Percentiles rank a stretch among this genome's conserved stretches.
Evolutionary conservation across 2,329 filamentous ascomycete species (phyloP).

Genomic region (Acrodontium crateriforme): DNA sequence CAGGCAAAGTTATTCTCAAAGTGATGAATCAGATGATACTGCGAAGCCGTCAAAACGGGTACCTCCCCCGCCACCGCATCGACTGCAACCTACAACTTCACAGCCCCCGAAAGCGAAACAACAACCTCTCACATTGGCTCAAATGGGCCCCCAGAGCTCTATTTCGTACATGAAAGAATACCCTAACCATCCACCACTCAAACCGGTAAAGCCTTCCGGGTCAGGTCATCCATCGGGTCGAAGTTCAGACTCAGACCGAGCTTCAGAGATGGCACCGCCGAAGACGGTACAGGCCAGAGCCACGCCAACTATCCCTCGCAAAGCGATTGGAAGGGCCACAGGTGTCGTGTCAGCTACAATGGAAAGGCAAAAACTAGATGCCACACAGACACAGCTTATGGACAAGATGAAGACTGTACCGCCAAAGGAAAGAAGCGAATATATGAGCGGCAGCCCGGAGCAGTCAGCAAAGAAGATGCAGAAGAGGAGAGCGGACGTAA

Average conservation of each 20-base stretch:
- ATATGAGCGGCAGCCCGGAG: constrained; percentile 11
- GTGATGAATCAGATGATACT: constrained; percentile 15
- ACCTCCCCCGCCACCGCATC: constrained; percentile 15
- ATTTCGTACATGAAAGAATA: constrained; percentile 37
- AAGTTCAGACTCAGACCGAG: constrained; percentile 11
- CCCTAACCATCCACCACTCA: constrained; percentile 24
- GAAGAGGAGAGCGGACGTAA: constrained; percentile 13
- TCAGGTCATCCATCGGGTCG: constrained; percentile 8
- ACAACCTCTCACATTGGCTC: constrained; percentile 6
- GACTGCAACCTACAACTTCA: constrained; percentile 3
- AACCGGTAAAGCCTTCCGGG: constrained; percentile 15
- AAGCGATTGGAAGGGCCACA: constrained; percentile 19
- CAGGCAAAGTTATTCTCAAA: constrained; percentile 13
- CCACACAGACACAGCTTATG: constrained; percentile 10
- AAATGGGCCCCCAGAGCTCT: constrained; percentile 11
- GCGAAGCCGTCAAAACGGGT: constrained; percentile 9
- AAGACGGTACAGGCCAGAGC: constrained; percentile 12
- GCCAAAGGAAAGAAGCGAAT: constrained; percentile 3
- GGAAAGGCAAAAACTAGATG: constrained; percentile 21
- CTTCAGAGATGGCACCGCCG: constrained; percentile 8
- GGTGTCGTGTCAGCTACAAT: constrained; percentile 21
- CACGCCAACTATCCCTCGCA: constrained; percentile 19
- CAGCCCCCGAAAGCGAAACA: constrained; percentile 4
- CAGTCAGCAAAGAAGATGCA: constrained; percentile 7
- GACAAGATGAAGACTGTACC: constrained; percentile 6